These are phyloP conservation scores for Trichaptum fuscoviolaceum DNA, from an alignment of 768 basidiomycete species.

Conservation along the genomic window DNA sequence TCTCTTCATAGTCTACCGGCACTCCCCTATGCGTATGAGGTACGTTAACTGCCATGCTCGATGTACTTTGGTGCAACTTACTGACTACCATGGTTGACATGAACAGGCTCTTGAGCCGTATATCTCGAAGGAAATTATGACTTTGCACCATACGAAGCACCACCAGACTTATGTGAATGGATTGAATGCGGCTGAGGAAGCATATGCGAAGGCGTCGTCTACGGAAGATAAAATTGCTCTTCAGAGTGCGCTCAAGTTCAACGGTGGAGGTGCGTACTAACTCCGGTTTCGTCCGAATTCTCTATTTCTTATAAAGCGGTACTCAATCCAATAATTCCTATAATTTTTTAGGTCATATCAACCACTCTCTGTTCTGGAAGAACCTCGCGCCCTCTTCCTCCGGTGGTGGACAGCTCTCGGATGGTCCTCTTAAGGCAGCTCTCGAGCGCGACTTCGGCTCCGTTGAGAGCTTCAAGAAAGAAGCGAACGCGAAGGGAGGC, in stretches of 20 bases:
- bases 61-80: constrained; percentile 10
- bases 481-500: constrained; percentile 82
- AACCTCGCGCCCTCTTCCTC: constrained; percentile 75
- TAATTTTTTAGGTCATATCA: constrained; percentile 66
- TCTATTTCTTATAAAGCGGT: neutral
- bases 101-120: constrained; percentile 82
- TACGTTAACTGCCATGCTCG: constrained; percentile 20
- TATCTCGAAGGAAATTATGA: constrained; percentile 92
- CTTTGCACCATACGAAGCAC: constrained; percentile 87
- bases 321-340: neutral
- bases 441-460: constrained; percentile 82
- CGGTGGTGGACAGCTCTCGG: constrained; percentile 59
- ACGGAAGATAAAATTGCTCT: constrained; percentile 76
- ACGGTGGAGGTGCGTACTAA: constrained; percentile 72
- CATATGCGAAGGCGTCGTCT: constrained; percentile 61
- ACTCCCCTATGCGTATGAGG: constrained; percentile 78
- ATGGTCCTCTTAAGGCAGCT: constrained; percentile 69
- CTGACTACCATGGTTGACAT: constrained; percentile 4
- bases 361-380: constrained; percentile 97
- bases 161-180: constrained; percentile 93
- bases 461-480: constrained; percentile 79
- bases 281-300: neutral
- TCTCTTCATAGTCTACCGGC: constrained; percentile 69
- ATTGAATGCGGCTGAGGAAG: constrained; percentile 86
- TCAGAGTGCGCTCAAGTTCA: constrained; percentile 93